Evolutionary conservation across 306 rosid species (phyloP).

Genomic region (Medicago ruthenica): DNA sequence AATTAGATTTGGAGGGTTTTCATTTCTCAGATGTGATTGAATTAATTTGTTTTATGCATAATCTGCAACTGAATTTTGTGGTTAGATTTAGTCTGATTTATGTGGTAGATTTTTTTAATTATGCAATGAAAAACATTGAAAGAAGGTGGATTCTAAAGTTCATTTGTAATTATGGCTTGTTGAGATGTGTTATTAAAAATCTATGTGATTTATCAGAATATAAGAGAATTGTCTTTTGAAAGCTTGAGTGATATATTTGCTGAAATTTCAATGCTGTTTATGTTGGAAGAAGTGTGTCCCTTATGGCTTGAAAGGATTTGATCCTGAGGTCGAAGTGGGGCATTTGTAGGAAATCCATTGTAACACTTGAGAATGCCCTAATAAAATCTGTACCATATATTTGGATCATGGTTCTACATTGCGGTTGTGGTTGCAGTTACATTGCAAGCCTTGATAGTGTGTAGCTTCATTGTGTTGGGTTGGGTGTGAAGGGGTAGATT

Average conservation of each 20-base stretch:
- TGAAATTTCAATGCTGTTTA: conserved; percentile 5
- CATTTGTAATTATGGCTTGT: neutral
- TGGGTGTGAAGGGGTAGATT: no score
- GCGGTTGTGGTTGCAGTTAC: neutral
- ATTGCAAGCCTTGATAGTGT: neutral
- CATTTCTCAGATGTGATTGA: neutral
- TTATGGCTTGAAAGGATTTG: conserved; percentile 23
- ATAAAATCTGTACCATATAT: neutral
- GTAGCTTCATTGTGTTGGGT: no score
- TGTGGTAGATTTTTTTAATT: neutral
- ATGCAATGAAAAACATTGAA: neutral
- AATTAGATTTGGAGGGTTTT: neutral
- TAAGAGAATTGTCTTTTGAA: neutral
- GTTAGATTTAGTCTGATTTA: neutral
- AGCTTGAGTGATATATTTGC: conserved; percentile 14
- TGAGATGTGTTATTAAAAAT: conserved; percentile 21
- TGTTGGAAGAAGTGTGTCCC: conserved; percentile 9
- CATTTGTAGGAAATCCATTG: conserved; percentile 20
- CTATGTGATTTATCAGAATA: conserved; percentile 11
- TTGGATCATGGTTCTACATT: neutral
- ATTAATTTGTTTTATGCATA: neutral
- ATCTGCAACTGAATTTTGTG: neutral
- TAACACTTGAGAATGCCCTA: neutral
- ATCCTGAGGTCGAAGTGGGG: neutral
- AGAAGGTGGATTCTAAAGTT: neutral